Evolutionary conservation across 352 stramenopile species (phyloP).

Genomic region (Aphanomyces stellatus): DNA sequence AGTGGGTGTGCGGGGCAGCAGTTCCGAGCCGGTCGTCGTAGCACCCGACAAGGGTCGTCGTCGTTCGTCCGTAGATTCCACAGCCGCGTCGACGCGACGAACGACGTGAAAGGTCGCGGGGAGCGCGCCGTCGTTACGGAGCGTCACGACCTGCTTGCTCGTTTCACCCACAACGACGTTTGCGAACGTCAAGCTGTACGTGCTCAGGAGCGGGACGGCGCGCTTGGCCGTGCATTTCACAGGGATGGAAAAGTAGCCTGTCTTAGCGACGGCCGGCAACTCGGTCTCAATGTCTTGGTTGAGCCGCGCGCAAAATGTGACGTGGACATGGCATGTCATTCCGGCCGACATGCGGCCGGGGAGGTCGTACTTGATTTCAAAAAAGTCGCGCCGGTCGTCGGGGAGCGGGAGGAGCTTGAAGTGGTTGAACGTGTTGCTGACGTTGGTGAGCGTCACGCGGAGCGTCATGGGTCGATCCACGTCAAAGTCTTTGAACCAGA

Average conservation of each 20-base stretch:
- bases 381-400: slow-evolving; percentile 69
- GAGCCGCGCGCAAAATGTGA: slow-evolving; percentile 57
- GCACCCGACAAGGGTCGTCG: background rate
- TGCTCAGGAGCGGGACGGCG: slow-evolving; percentile 48
- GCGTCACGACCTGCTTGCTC: slow-evolving; percentile 33
- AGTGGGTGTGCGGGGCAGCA: no score
- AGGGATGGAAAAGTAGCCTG: slow-evolving; percentile 65
- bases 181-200: slow-evolving; percentile 39
- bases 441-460: slow-evolving; percentile 81
- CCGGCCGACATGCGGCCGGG: slow-evolving; percentile 87
- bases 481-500: slow-evolving; percentile 90
- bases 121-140: slow-evolving; percentile 71
- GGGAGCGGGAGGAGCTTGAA: slow-evolving; percentile 79
- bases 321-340: slow-evolving; percentile 60
- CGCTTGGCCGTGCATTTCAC: slow-evolving; percentile 80
- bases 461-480: slow-evolving; percentile 50
- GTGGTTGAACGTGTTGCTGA: slow-evolving; percentile 88
- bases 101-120: slow-evolving; percentile 39
- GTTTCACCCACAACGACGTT: slow-evolving; percentile 77
- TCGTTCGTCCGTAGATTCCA: no score
- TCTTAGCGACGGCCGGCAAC: slow-evolving; percentile 64
- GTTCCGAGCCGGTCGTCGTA: background rate
- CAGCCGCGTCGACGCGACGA: background rate
- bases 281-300: slow-evolving; percentile 55
- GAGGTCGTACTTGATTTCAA: slow-evolving; percentile 80